Conservation (phyloP, 176 grass and related monocot genomes). For the Ensete ventricosum region DNA sequence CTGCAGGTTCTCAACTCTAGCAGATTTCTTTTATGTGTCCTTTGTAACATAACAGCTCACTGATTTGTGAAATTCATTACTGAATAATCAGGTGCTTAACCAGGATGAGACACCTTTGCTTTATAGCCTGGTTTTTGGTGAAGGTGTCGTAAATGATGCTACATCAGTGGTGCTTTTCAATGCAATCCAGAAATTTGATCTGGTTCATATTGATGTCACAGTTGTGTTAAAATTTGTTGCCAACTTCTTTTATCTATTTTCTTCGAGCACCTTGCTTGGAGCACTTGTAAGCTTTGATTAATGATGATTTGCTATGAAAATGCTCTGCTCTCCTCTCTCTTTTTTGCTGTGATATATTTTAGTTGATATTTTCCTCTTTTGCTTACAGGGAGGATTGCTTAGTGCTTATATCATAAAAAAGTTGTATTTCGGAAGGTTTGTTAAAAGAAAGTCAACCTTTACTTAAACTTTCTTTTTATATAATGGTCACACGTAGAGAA, state of each 20-base stretch:
- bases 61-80: background rate
- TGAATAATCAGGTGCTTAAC: constrained; percentile 49
- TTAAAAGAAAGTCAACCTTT: constrained; percentile 2
- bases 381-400: constrained; percentile 65
- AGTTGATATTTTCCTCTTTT: constrained; percentile 10
- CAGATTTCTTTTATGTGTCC: background rate
- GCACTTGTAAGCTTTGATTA: constrained; percentile 54
- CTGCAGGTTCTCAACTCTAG: constrained; percentile 37
- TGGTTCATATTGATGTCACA: constrained; percentile 28
- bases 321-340: background rate
- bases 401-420: constrained; percentile 91
- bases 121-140: constrained; percentile 93
- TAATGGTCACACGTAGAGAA: background rate
- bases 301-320: background rate
- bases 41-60: background rate
- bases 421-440: constrained; percentile 85
- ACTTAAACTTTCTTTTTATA: background rate
- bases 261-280: constrained; percentile 71
- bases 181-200: constrained; percentile 72
- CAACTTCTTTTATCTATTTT: constrained; percentile 72
- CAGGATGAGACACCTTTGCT: constrained; percentile 93
- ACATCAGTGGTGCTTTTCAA: constrained; percentile 93
- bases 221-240: constrained; percentile 47
- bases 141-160: constrained; percentile 98
- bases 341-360: constrained; percentile 1